These are phyloP conservation scores for Margaritispora aquatica DNA, from an alignment of 495 filamentous ascomycete genomes.

Conservation along the genomic window DNA sequence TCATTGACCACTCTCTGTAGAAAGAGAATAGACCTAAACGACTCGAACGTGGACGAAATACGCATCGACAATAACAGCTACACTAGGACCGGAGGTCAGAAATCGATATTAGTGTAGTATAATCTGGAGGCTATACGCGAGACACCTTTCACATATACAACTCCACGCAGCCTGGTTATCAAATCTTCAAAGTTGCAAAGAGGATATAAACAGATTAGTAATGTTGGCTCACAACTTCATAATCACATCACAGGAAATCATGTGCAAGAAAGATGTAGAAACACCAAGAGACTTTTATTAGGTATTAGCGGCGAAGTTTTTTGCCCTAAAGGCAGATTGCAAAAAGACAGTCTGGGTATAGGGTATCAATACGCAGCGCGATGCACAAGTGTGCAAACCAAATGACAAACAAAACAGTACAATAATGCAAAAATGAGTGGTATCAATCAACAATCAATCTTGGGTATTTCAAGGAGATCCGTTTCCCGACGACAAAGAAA, in stretches of 20 bases:
- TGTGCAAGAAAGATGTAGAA: constrained; percentile 8
- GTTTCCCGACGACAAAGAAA: constrained; percentile 25
- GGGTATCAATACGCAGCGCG: constrained; percentile 27
- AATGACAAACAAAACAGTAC: constrained; percentile 14
- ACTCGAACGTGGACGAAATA: no score
- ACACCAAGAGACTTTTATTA: constrained; percentile 26
- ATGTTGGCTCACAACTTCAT: no score
- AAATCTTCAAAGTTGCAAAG: no score
- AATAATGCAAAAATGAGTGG: constrained; percentile 29
- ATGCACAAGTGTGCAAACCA: constrained; percentile 11
- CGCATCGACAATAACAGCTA: no score
- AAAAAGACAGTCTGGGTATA: constrained; percentile 29
- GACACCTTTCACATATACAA: no score
- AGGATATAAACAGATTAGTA: no score
- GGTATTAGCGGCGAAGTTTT: constrained; percentile 23
- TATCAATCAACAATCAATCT: constrained; percentile 27
- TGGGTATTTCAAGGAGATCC: constrained; percentile 28
- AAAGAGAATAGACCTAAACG: no score
- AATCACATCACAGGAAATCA: not conserved
- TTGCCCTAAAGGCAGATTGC: constrained; percentile 31
- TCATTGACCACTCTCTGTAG: no score
- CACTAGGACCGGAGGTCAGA: no score
- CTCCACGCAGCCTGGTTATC: no score
- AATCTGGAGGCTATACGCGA: no score
- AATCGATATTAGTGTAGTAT: no score